Percentiles rank a stretch among this genome's conserved stretches.
phyloP scores from a whole-genome alignment of 31 red algal genomes.

The Asparagopsis taxiformis region DNA sequence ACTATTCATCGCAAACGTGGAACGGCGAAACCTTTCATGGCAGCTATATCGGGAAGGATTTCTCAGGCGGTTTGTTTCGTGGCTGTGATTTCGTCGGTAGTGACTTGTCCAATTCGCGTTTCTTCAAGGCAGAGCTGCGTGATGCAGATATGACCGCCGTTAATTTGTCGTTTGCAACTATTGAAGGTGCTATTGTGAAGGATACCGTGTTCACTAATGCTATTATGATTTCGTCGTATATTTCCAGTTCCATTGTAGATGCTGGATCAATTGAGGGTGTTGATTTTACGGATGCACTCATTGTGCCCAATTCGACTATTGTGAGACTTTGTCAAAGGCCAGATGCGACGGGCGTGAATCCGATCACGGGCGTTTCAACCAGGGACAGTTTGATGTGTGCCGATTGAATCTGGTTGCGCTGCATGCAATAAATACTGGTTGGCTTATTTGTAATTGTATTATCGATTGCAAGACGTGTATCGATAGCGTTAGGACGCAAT shows the following conservation, averaged over 20 bases:
- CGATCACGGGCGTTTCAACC: conserved; percentile 62
- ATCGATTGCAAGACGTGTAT: no score
- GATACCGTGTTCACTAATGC: conserved; percentile 58
- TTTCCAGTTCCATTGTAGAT: conserved; percentile 73
- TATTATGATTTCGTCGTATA: conserved; percentile 62
- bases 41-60: conserved; percentile 71
- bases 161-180: conserved; percentile 61
- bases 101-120: conserved; percentile 66
- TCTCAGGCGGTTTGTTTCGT: conserved; percentile 67
- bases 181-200: conserved; percentile 77
- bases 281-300: conserved; percentile 85
- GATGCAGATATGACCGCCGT: conserved; percentile 72
- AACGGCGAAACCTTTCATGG: conserved; percentile 70
- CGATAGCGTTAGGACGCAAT: no score
- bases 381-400: conserved; percentile 94
- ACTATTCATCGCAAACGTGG: conserved; percentile 77
- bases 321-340: conserved; percentile 61
- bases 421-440: no score
- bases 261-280: conserved; percentile 44
- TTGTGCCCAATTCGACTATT: conserved; percentile 42
- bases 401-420: no score
- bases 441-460: no score
- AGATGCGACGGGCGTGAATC: conserved; percentile 79
- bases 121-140: conserved; percentile 87
- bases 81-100: conserved; percentile 56